Conservation (phyloP, 257 asterid species). For the Solanum pinnatisectum region DNA sequence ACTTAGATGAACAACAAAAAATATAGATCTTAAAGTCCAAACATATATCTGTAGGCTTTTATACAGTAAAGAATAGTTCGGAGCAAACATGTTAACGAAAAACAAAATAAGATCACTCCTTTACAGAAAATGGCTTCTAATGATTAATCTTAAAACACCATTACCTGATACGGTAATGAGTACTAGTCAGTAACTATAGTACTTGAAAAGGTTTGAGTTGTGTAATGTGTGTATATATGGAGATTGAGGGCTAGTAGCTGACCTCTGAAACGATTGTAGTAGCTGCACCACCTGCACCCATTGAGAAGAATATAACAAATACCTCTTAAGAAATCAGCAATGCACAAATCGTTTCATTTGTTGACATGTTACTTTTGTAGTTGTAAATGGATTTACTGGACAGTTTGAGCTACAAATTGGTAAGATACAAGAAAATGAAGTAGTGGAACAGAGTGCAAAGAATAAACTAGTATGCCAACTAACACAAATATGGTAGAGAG, state of each 20-base stretch:
- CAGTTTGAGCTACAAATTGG: neutral
- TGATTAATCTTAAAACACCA: neutral
- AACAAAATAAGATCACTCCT: neutral
- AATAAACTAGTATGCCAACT: constrained; percentile 1
- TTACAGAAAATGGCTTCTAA: neutral
- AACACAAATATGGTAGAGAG: neutral
- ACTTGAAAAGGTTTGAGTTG: neutral
- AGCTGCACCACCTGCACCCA: constrained; percentile 68
- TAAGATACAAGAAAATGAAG: neutral
- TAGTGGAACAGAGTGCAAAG: neutral
- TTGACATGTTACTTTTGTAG: neutral
- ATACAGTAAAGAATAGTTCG: neutral
- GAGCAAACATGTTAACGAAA: neutral
- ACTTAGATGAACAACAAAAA: too few species aligned
- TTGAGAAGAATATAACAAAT: constrained; percentile 30
- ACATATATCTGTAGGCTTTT: neutral
- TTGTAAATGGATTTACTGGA: neutral
- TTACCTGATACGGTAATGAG: constrained; percentile 24
- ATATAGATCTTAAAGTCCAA: too few species aligned
- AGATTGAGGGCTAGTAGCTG: constrained; percentile 2
- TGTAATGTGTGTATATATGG: neutral
- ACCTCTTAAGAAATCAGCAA: neutral
- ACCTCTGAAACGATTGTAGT: constrained; percentile 70
- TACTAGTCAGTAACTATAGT: neutral
- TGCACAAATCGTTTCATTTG: neutral